Evolutionary conservation across 2,329 filamentous ascomycete genomes (phyloP), one percentile per base, ranked within the genome.

Genomic region (Conoideocrella luteorostrata): DNA sequence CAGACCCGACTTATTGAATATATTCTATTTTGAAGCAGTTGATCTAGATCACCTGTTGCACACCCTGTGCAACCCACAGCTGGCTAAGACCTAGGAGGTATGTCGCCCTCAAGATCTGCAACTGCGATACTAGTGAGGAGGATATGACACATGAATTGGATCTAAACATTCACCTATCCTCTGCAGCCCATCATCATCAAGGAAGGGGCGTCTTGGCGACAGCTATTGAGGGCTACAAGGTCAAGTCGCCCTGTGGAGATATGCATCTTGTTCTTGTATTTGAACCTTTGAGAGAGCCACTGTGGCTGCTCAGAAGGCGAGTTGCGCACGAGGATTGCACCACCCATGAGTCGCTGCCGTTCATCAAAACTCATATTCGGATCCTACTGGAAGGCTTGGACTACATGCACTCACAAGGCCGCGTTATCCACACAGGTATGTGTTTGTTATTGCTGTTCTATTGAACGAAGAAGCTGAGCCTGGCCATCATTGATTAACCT

Each of bases 341-440:
- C 12, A 52, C 44, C 11, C 32, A 34, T 29, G 36, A 28, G 15
- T 32, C 34, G 3, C 38, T 55, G 4, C 47, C 50, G 1, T 52
- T 71, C 13, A 51, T 72, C 11, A 65, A 62, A 47, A 48, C 48
- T 18, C 58, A 61, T 29, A 55, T 74, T 22, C 45, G 44, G 12
- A 52, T 50, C 22, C 47, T 58, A 11, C 63, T 71, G 18, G 59
- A 60, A 29, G 68, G 66, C 15, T 59, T 71, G 4, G 65, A 72
- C 37, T 60, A 53, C 23, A 50, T 72, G 30, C 68, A 72, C 48
- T 60, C 57, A 4, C 62, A 70, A 49, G 65, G 62, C 54, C 62
- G 64, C 28, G 52, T 73, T 45, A 59, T 70, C 18, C 69, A 73
- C 51, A 71, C 65, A 39, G 66, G 66, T 68, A 58, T 26, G 50